Evolutionary conservation across 148 eudicot species (phyloP).

Genomic region (Chenopodium formosanum): DNA sequence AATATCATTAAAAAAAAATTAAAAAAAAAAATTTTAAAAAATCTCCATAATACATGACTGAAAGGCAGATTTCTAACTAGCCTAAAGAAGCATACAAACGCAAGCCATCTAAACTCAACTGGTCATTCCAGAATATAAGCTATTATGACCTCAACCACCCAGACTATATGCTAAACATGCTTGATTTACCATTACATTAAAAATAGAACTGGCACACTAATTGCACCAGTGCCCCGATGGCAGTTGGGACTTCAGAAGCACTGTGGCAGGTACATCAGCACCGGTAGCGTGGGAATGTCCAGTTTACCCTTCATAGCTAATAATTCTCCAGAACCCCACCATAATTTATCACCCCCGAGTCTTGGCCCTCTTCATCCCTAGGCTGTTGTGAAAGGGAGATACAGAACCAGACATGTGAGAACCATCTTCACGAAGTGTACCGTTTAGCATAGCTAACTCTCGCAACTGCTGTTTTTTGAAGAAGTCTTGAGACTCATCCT

Average conservation of each 20-base stretch:
- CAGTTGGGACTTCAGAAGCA: conserved; percentile 23
- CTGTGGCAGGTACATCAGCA: conserved; percentile 29
- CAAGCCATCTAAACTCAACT: conserved; percentile 32
- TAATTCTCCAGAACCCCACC: conserved; percentile 16
- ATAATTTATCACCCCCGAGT: conserved; percentile 50
- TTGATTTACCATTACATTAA: conserved; percentile 22
- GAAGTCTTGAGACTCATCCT: conserved; percentile 95
- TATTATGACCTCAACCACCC: conserved; percentile 24
- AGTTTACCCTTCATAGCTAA: conserved; percentile 19
- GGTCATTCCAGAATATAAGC: conserved; percentile 23
- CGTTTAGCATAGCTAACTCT: conserved; percentile 89
- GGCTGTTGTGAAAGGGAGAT: conserved; percentile 89
- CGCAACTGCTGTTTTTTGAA: conserved; percentile 93
- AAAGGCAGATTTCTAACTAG: conserved; percentile 17
- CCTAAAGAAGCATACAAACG: conserved; percentile 32
- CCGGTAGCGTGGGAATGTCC: conserved; percentile 20
- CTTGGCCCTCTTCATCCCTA: conserved; percentile 96
- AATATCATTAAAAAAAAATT: background rate
- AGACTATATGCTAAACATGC: conserved; percentile 23
- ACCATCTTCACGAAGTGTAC: conserved; percentile 82
- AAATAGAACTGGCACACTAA: conserved; percentile 25
- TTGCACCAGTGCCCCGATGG: conserved; percentile 34
- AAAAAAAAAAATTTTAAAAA: background rate
- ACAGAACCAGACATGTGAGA: conserved; percentile 93
- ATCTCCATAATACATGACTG: conserved; percentile 23